phyloP scores from a whole-genome alignment of 2,329 filamentous ascomycete genomes.

The Claviceps maximensis region DNA sequence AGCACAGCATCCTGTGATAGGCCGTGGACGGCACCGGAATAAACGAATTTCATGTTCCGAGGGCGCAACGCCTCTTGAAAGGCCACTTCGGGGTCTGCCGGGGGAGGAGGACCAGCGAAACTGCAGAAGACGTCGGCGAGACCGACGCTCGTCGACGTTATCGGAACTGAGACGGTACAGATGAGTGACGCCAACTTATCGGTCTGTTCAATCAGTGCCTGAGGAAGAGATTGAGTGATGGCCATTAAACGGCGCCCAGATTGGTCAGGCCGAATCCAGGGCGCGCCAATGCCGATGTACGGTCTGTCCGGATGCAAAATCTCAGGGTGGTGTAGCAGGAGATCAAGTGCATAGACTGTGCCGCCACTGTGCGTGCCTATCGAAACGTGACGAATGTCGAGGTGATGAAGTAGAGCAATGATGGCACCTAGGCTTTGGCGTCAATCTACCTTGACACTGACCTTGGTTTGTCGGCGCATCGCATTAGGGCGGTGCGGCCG shows the following conservation, averaged over 20 bases:
- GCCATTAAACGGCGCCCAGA: conserved; percentile 11
- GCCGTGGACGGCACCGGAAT: conserved; percentile 13
- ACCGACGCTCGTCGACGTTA: conserved; percentile 6
- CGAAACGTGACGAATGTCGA: conserved; percentile 17
- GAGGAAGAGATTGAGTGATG: conserved; percentile 12
- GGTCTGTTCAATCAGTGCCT: conserved; percentile 6
- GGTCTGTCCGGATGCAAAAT: conserved; percentile 13
- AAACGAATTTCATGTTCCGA: conserved; percentile 12
- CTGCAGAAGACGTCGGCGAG: background rate
- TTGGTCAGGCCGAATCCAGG: conserved; percentile 19
- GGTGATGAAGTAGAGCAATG: conserved; percentile 19
- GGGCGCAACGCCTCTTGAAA: conserved; percentile 12
- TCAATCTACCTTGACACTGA: background rate
- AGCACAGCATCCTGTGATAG: conserved; percentile 16
- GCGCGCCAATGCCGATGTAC: conserved; percentile 17
- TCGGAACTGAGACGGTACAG: conserved; percentile 6
- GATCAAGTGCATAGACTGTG: conserved; percentile 18
- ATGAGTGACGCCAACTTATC: conserved; percentile 13
- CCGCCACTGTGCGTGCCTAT: conserved; percentile 19
- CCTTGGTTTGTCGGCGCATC: background rate
- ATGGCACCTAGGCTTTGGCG: conserved; percentile 11
- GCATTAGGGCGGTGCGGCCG: too few species aligned
- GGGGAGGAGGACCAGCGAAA: background rate
- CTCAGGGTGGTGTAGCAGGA: conserved; percentile 16
- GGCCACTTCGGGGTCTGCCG: conserved; percentile 3